Evolutionary conservation across 2,329 filamentous ascomycete species (phyloP).

Genomic region (Botrytis sinoallii): DNA sequence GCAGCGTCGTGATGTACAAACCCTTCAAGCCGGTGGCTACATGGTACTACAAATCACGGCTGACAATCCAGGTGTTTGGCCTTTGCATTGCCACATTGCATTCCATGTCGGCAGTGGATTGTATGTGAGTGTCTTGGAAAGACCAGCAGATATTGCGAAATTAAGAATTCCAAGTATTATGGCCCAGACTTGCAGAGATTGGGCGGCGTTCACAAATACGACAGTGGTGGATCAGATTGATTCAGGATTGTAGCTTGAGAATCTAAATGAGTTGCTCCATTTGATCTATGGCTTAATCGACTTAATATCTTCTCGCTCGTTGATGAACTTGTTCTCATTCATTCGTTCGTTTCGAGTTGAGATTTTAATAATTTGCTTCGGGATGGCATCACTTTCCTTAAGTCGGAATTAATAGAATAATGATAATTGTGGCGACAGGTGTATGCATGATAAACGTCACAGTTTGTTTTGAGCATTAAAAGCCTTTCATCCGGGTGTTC

Average conservation of each 20-base stretch:
- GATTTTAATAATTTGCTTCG: not conserved
- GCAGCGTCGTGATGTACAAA: slow-evolving; percentile 50
- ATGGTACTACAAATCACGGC: slow-evolving; percentile 45
- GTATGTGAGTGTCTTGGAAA: slow-evolving; percentile 42
- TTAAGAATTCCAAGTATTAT: slow-evolving; percentile 49
- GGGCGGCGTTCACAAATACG: slow-evolving; percentile 47
- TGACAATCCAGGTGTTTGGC: slow-evolving; percentile 53
- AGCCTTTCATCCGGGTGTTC: not conserved
- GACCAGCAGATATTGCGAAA: slow-evolving; percentile 42
- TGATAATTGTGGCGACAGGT: not conserved
- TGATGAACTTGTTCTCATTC: not conserved
- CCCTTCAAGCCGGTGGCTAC: slow-evolving; percentile 43
- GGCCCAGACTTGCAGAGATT: slow-evolving; percentile 52
- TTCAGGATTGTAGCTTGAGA: slow-evolving; percentile 41
- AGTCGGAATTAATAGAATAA: not conserved
- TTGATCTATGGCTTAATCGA: not conserved
- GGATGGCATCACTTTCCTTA: not conserved
- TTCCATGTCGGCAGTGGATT: slow-evolving; percentile 48
- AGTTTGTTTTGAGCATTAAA: not conserved
- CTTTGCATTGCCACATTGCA: slow-evolving; percentile 50
- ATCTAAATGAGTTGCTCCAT: not conserved
- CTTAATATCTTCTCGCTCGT: not conserved
- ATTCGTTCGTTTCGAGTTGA: not conserved
- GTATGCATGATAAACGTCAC: not conserved
- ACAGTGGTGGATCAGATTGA: slow-evolving; percentile 52